Base-by-base conservation (phyloP, 1,284 basidiomycete species). In the Puccinia horiana region DNA sequence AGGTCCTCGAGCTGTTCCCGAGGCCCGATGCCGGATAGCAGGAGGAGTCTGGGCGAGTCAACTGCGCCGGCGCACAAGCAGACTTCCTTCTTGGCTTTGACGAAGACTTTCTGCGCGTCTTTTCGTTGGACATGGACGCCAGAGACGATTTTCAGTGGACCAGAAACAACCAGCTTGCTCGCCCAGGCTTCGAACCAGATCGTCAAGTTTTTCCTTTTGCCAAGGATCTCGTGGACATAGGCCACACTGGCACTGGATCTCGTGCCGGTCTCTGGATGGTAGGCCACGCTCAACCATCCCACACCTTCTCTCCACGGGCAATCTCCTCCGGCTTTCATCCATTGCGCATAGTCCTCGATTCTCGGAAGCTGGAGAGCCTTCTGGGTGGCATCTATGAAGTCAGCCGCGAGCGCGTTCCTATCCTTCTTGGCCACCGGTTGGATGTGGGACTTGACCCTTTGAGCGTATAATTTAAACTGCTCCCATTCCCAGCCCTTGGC, bases 1-100 rank as follows among this genome's bases (percentile, higher is more conserved):
- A 89, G 83, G 35, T 83, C 85, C 52, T 87, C 85, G 4, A 91
- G 85, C 8, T 90, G 86, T 12, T 86, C 84, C 6, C 84, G 85
- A 32, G 88, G 85, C 18, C 90, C 90, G 40, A 91, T 88, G 2
- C 90, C 90, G 0, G 89, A 90, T 29, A 90, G 86, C 67, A 90
- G 89, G 0, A 90, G 86, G 16, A 91, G 86, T 63, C 90, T 87
- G 0, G 89, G 89, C 3, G 88, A 87, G 84, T 89, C 88, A 72
- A 89, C 86, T 2, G 86, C 86, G 52, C 86, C 86, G 8, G 86
- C 86, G 54, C 85, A 86, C 0, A 87, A 83, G 37, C 86, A 85
- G 54, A 87, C 85, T 81, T 87, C 86, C 23, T 83, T 79, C 1
- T 84, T 83, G 12, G 86, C 86, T 20, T 83, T 85, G 26, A 86